Evolutionary conservation across 2,329 filamentous ascomycete species (phyloP).

Genomic region (Colletotrichum sp.): DNA sequence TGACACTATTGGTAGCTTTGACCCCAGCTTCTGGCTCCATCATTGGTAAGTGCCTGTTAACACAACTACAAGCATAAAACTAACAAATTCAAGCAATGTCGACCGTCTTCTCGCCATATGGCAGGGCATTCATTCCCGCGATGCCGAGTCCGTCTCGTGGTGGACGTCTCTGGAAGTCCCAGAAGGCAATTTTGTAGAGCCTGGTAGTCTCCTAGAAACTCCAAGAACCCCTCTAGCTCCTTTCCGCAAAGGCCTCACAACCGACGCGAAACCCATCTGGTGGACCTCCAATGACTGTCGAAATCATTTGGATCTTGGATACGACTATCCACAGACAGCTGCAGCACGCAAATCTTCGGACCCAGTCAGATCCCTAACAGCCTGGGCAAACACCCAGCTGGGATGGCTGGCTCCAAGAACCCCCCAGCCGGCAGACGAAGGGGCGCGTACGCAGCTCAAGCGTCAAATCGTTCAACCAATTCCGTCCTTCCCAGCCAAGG

Average conservation of each 20-base stretch:
- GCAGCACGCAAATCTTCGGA: background rate
- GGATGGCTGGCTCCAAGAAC: background rate
- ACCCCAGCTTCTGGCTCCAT: background rate
- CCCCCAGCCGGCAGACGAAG: background rate
- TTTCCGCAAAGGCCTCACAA: background rate
- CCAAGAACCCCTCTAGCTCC: background rate
- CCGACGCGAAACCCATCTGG: background rate
- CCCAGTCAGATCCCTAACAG: background rate
- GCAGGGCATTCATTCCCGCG: background rate
- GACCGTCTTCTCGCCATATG: background rate
- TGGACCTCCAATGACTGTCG: conserved; percentile 4
- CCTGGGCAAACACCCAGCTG: background rate
- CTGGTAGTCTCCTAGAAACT: background rate
- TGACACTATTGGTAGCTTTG: background rate
- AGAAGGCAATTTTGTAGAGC: background rate
- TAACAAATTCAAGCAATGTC: background rate
- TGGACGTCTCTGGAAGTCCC: background rate
- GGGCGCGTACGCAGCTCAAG: background rate
- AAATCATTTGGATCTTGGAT: background rate
- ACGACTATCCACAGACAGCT: conserved; percentile 3
- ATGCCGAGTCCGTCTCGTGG: background rate
- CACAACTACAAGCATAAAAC: background rate
- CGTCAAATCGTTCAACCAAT: background rate
- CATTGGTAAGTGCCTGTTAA: background rate
- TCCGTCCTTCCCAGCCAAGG: background rate